Evolutionary conservation across 2,329 filamentous ascomycete species (phyloP).

Genomic region (Exophiala phaeomuriformis): DNA sequence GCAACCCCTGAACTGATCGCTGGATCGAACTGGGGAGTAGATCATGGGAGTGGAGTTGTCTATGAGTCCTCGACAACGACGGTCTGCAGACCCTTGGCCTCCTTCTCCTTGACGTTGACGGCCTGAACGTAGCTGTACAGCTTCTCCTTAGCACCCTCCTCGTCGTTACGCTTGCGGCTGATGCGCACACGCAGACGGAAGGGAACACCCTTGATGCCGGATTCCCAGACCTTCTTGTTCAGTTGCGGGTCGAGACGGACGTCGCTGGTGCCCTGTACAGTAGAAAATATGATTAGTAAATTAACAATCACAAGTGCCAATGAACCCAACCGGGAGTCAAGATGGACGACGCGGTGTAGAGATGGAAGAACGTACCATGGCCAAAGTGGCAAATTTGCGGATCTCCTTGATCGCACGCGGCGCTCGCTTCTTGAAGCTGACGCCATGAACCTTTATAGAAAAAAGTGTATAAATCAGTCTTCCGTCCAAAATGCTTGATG

Average conservation of each 20-base stretch:
- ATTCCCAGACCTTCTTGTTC: conserved; percentile 99
- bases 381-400: conserved; percentile 81
- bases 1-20: neutral
- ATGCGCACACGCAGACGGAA: conserved; percentile 97
- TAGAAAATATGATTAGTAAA: neutral
- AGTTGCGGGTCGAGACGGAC: conserved; percentile 97
- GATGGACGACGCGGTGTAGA: neutral
- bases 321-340: too few relatives aligned
- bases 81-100: conserved; percentile 94
- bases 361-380: conserved; percentile 70
- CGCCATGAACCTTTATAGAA: conserved; percentile 73
- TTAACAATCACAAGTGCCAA: too few relatives aligned
- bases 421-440: conserved; percentile 99
- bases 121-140: conserved; percentile 99
- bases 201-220: conserved; percentile 96
- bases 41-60: neutral
- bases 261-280: conserved; percentile 76
- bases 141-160: conserved; percentile 99
- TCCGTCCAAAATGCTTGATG: conserved; percentile 51
- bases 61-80: conserved; percentile 68
- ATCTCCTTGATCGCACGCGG: conserved; percentile 99
- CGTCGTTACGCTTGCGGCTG: conserved; percentile 99
- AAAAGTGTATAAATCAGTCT: conserved; percentile 52
- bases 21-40: neutral
- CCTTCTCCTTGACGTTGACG: conserved; percentile 81